Evolutionary conservation across 352 stramenopile genomes (phyloP).

Genomic region (Globisporangium yorkense): DNA sequence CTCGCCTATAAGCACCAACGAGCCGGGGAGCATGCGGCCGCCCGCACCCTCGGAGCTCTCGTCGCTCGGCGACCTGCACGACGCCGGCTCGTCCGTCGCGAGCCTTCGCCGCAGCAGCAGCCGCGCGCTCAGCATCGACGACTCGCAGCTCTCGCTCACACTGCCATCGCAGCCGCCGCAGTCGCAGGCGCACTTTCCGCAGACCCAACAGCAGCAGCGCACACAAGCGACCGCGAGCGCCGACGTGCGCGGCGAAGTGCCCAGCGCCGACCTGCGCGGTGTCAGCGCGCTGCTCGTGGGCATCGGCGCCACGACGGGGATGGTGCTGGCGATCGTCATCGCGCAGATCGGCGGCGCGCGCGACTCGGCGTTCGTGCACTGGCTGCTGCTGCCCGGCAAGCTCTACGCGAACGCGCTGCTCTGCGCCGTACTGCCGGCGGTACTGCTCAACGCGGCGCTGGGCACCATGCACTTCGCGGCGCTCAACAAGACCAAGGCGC

Average conservation of each 20-base stretch:
- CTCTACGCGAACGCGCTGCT: slow-evolving; percentile 35
- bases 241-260: slow-evolving; percentile 9
- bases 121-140: neutral
- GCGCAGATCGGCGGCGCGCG: slow-evolving; percentile 14
- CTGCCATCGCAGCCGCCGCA: neutral
- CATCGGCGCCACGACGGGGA: slow-evolving; percentile 16
- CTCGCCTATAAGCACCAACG: neutral
- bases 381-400: slow-evolving; percentile 23
- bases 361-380: slow-evolving; percentile 9
- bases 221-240: neutral
- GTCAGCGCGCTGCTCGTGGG: slow-evolving; percentile 19
- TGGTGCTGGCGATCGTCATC: slow-evolving; percentile 20
- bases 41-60: slow-evolving; percentile 9
- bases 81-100: slow-evolving; percentile 4
- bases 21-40: slow-evolving; percentile 3
- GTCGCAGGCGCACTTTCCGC: too few relatives aligned
- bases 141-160: neutral
- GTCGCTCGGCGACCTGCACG: slow-evolving; percentile 13
- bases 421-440: slow-evolving; percentile 29
- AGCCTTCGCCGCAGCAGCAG: slow-evolving; percentile 1
- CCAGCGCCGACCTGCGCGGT: slow-evolving; percentile 8
- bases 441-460: slow-evolving; percentile 38
- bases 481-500: slow-evolving; percentile 29
- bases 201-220: neutral
- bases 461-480: slow-evolving; percentile 35